Evolutionary conservation across 2,329 filamentous ascomycete species (phyloP).

Genomic region (Colletotrichum eleusines): DNA sequence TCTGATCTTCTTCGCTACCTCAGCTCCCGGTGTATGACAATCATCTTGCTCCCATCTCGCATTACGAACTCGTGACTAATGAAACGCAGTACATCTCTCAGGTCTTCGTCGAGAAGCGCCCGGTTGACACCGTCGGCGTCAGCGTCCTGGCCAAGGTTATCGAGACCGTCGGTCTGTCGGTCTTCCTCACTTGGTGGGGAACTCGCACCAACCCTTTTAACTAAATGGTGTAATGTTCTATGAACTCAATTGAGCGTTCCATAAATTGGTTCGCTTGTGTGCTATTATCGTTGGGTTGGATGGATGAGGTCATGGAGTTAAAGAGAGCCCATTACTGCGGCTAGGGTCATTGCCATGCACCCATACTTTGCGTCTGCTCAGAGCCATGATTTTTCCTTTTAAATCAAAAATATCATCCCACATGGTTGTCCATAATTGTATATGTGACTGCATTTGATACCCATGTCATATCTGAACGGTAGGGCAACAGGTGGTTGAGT

Average conservation of each 20-base stretch:
- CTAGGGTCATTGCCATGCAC: constrained; percentile 34
- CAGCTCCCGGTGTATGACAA: constrained; percentile 79
- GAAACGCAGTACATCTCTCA: constrained; percentile 80
- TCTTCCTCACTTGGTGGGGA: constrained; percentile 98
- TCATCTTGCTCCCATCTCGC: not conserved
- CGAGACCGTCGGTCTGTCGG: constrained; percentile 90
- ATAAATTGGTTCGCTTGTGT: constrained; percentile 19
- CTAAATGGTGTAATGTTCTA: constrained; percentile 58
- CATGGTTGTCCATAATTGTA: fast-evolving
- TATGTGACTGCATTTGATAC: too few species aligned
- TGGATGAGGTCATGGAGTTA: constrained; percentile 38
- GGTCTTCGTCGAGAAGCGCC: constrained; percentile 90
- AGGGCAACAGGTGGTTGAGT: not conserved
- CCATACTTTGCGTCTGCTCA: constrained; percentile 25
- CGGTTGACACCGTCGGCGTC: constrained; percentile 89
- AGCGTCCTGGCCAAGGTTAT: constrained; percentile 86
- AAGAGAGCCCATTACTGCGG: constrained; percentile 24
- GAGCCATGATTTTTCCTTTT: constrained; percentile 20
- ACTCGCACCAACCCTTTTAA: constrained; percentile 94
- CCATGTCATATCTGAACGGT: not conserved
- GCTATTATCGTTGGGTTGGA: constrained; percentile 37
- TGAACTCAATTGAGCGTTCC: constrained; percentile 13
- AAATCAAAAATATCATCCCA: constrained; percentile 12
- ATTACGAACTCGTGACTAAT: not conserved
- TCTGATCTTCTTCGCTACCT: constrained; percentile 91